phyloP scores from a whole-genome alignment of 257 asterid species.

The Scutellaria baicalensis region DNA sequence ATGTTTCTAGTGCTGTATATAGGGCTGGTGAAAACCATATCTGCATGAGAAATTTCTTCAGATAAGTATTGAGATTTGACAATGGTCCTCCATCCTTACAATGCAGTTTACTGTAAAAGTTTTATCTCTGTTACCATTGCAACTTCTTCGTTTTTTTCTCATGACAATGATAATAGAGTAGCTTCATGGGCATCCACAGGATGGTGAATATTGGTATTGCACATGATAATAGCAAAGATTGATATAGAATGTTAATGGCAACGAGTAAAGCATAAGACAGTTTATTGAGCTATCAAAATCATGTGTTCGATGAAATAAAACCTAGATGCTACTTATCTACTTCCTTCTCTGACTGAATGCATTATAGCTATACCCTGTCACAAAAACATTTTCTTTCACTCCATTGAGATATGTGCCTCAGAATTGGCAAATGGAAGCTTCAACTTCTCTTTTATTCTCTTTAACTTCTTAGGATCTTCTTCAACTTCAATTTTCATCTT shows the following conservation, averaged over 20 bases:
- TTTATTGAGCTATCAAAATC: not conserved
- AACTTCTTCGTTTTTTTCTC: not conserved
- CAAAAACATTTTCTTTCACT: not conserved
- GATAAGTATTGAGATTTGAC: not conserved
- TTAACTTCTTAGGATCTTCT: conserved; percentile 10
- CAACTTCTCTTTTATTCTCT: conserved; percentile 12
- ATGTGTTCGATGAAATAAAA: not conserved
- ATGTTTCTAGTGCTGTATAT: not conserved
- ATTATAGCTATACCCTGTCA: not conserved
- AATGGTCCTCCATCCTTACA: not conserved
- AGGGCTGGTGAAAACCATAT: not conserved
- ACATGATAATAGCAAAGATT: not conserved
- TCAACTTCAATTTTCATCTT: not conserved
- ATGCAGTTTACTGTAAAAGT: not conserved
- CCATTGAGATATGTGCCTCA: not conserved
- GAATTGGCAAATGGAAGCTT: not conserved
- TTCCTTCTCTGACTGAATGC: conserved; percentile 6
- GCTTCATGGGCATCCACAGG: not conserved
- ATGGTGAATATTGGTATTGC: not conserved
- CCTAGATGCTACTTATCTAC: conserved; percentile 1
- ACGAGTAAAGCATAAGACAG: not conserved
- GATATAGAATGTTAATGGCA: not conserved
- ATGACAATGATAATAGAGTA: not conserved
- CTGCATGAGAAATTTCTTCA: not conserved
- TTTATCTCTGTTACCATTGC: not conserved